These are phyloP conservation scores for Neoascochyta sp. DNA, from an alignment of 2,329 filamentous ascomycete genomes.

Conservation along the genomic window DNA sequence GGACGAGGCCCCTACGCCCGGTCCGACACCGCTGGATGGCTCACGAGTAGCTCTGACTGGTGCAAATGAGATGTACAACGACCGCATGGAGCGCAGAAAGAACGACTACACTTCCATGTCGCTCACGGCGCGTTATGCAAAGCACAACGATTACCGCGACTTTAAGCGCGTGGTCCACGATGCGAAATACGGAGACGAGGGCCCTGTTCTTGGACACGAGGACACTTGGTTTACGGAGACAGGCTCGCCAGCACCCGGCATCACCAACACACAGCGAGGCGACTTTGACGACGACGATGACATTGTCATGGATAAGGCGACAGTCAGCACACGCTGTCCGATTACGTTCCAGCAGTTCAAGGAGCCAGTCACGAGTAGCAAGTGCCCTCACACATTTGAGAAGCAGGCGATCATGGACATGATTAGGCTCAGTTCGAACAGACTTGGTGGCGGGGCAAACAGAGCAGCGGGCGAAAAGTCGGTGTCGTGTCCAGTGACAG, in stretches of 20 bases:
- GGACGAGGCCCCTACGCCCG: constrained; percentile 38
- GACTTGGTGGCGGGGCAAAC: constrained; percentile 10
- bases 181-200: constrained; percentile 53
- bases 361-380: constrained; percentile 62
- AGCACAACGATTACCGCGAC: constrained; percentile 57
- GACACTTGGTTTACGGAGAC: constrained; percentile 61
- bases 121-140: constrained; percentile 49
- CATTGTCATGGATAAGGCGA: constrained; percentile 61
- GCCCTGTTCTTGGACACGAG: constrained; percentile 52
- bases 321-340: constrained; percentile 65
- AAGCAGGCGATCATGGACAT: constrained; percentile 59
- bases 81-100: constrained; percentile 40
- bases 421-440: constrained; percentile 30
- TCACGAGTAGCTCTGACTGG: constrained; percentile 32
- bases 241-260: constrained; percentile 42
- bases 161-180: constrained; percentile 63
- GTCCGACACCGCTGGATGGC: constrained; percentile 37
- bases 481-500: constrained; percentile 61
- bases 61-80: constrained; percentile 37
- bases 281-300: constrained; percentile 59
- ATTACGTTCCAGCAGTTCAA: constrained; percentile 62
- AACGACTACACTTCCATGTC: constrained; percentile 43
- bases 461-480: constrained; percentile 23
- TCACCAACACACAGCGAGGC: constrained; percentile 36
- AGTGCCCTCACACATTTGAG: constrained; percentile 72